phyloP scores from a whole-genome alignment of 805 yeast species.

The Metschnikowia kofuensis region DNA sequence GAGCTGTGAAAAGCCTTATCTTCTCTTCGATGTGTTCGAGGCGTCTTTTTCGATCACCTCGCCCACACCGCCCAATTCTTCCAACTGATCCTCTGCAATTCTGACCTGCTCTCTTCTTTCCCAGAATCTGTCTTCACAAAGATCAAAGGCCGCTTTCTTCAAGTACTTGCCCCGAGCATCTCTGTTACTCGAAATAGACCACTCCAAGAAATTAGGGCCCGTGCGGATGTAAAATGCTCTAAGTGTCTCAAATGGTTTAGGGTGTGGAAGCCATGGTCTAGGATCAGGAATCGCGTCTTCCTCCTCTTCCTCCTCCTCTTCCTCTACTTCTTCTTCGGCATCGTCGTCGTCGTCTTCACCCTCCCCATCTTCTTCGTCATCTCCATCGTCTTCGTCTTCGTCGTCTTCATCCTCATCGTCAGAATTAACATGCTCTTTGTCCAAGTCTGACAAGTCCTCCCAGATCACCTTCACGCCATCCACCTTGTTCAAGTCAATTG shows the following conservation, averaged over 20 bases:
- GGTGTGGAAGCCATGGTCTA: conserved; percentile 97
- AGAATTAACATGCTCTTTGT: conserved; percentile 51
- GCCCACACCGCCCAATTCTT: conserved; percentile 88
- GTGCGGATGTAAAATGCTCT: conserved; percentile 84
- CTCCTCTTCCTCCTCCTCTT: conserved; percentile 62
- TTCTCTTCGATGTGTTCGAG: conserved; percentile 44
- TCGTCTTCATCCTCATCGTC: conserved; percentile 62
- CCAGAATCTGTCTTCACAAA: conserved; percentile 97
- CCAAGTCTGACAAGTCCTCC: conserved; percentile 74
- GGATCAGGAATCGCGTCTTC: conserved; percentile 81
- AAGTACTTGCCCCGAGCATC: conserved; percentile 87
- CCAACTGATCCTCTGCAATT: conserved; percentile 82
- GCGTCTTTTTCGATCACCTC: conserved; percentile 78
- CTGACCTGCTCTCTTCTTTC: conserved; percentile 93
- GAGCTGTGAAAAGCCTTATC: conserved; percentile 27
- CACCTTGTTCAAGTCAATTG: conserved; percentile 78
- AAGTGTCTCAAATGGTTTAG: conserved; percentile 84
- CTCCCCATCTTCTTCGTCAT: conserved; percentile 49
- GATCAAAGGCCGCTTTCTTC: conserved; percentile 83
- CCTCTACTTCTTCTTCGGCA: conserved; percentile 55
- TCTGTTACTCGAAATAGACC: conserved; percentile 86
- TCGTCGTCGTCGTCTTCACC: conserved; percentile 39
- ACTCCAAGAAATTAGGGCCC: conserved; percentile 82
- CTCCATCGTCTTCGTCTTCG: conserved; percentile 54
- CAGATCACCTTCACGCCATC: conserved; percentile 87